These are phyloP conservation scores for Rubus parviflorus DNA, from an alignment of 306 rosid species.

Conservation along the genomic window DNA sequence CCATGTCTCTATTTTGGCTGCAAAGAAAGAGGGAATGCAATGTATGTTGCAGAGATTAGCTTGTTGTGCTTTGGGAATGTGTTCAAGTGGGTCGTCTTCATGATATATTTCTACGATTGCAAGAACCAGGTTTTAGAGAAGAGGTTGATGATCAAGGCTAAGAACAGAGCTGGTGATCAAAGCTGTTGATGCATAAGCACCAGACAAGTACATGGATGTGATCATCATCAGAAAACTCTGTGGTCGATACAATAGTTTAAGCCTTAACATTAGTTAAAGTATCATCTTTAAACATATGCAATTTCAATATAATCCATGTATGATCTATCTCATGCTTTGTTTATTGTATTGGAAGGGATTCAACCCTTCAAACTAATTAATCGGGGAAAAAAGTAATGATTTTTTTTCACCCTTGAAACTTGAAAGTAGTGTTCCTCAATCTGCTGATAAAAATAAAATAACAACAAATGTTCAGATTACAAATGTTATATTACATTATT, in stretches of 20 bases:
- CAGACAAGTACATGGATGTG: background rate
- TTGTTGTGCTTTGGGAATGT: constrained; percentile 43
- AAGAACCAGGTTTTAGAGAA: constrained; percentile 44
- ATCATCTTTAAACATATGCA: background rate
- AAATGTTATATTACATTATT: constrained; percentile 17
- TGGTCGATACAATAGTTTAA: background rate
- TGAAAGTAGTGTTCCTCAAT: background rate
- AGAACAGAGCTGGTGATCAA: constrained; percentile 17
- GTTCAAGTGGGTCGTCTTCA: constrained; percentile 55
- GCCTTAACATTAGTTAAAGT: too few relatives aligned
- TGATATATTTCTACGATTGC: constrained; percentile 56
- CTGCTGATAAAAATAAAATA: background rate
- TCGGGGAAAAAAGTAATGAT: too few relatives aligned
- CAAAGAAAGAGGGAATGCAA: constrained; percentile 30
- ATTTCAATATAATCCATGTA: background rate
- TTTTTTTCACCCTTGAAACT: background rate
- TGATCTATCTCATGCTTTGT: background rate
- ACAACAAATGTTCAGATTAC: background rate
- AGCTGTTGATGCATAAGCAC: background rate
- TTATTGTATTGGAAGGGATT: background rate
- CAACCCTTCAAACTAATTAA: background rate
- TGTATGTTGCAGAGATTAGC: constrained; percentile 34
- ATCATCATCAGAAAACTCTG: background rate
- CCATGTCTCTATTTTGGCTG: constrained; percentile 39
- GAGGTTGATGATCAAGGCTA: constrained; percentile 37